Conservation (phyloP, 768 basidiomycete species). For the Lentinus brumalis region DNA sequence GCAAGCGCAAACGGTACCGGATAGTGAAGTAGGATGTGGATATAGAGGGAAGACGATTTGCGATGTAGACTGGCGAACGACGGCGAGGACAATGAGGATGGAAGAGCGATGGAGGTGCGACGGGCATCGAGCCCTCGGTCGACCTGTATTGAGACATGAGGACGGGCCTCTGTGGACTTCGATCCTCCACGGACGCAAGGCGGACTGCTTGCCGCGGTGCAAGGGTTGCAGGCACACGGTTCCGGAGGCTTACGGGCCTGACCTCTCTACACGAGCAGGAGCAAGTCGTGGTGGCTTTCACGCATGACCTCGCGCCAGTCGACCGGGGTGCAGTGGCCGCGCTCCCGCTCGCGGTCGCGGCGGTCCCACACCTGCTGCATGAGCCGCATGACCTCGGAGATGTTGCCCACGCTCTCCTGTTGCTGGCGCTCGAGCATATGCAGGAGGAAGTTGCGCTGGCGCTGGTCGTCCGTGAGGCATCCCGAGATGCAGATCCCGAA, state of each 20-base stretch:
- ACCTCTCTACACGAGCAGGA: constrained; percentile 59
- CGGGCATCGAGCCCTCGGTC: too few species aligned
- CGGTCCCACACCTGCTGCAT: constrained; percentile 61
- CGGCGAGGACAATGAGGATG: not conserved
- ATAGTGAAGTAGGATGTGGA: not conserved
- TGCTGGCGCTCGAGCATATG: constrained; percentile 52
- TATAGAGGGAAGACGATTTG: not conserved
- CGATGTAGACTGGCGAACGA: not conserved
- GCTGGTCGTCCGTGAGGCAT: constrained; percentile 57
- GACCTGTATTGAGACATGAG: too few species aligned
- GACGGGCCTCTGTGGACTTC: too few species aligned
- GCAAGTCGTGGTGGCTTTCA: constrained; percentile 38
- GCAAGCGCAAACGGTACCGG: constrained; percentile 4
- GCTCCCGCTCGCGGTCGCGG: constrained; percentile 33
- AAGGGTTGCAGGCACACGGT: not conserved
- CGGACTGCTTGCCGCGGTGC: not conserved
- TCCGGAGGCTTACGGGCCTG: not conserved
- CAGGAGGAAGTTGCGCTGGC: constrained; percentile 46
- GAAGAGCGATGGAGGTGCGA: not conserved
- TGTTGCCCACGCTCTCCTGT: constrained; percentile 64
- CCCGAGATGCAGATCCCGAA: constrained; percentile 78
- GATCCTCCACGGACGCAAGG: not conserved
- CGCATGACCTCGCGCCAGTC: constrained; percentile 64
- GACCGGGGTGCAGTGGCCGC: constrained; percentile 38
- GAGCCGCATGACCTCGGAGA: constrained; percentile 51